Evolutionary conservation across 768 basidiomycete genomes (phyloP).

Genomic region (Gautieria morchelliformis): DNA sequence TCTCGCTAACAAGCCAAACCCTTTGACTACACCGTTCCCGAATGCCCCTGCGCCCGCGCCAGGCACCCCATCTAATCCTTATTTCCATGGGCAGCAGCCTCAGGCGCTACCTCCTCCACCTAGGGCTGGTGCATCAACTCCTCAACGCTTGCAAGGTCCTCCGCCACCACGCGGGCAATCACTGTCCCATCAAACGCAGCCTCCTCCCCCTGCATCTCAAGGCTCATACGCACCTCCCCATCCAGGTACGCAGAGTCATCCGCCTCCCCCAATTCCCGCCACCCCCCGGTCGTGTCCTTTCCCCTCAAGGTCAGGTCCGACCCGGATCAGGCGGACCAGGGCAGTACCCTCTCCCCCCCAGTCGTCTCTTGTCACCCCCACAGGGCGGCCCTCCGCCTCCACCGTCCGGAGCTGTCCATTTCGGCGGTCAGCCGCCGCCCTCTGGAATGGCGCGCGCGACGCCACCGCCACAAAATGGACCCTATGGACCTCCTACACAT

Average conservation of each 20-base stretch:
- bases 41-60: conserved; percentile 31
- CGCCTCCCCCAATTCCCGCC: conserved; percentile 24
- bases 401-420: conserved; percentile 21
- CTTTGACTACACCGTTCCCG: conserved; percentile 88
- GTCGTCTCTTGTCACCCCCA: conserved; percentile 25
- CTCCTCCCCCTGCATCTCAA: conserved; percentile 20
- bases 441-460: conserved; percentile 20
- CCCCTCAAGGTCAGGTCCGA: conserved; percentile 30
- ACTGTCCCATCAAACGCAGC: conserved; percentile 13
- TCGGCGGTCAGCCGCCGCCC: conserved; percentile 21
- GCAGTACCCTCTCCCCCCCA: conserved; percentile 38
- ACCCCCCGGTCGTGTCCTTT: conserved; percentile 9
- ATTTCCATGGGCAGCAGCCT: conserved; percentile 33
- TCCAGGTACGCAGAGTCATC: conserved; percentile 16
- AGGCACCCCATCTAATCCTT: conserved; percentile 19
- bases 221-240: conserved; percentile 9
- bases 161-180: conserved; percentile 45
- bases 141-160: conserved; percentile 33
- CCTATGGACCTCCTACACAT: conserved; percentile 22
- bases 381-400: conserved; percentile 20
- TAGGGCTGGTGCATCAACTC: conserved; percentile 11
- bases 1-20: conserved; percentile 44
- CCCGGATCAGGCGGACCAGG: conserved; percentile 32
- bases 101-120: conserved; percentile 31
- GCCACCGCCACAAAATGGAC: conserved; percentile 20